A percentile compares a stretch with the other conserved stretches of the same genome.
Conservation (phyloP, 495 filamentous ascomycete genomes). For the Daldinia vernicosa region DNA sequence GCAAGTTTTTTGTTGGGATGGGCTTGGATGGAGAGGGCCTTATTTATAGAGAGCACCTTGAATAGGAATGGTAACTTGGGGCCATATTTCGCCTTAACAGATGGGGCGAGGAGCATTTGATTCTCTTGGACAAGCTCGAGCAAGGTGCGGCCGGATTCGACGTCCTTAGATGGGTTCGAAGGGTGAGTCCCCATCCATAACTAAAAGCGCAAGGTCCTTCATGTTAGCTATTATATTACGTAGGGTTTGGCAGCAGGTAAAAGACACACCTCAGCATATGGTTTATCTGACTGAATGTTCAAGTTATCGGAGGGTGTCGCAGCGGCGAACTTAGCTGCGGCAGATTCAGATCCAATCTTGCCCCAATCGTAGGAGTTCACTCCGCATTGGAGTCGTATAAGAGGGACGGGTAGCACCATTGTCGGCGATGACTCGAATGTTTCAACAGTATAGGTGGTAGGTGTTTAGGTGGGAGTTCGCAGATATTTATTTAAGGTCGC, state of each 20-base stretch:
- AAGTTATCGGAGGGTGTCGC: conserved; percentile 77
- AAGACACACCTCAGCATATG: conserved; percentile 81
- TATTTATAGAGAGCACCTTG: conserved; percentile 94
- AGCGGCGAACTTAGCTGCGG: conserved; percentile 79
- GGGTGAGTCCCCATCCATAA: conserved; percentile 99
- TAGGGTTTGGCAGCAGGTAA: background rate
- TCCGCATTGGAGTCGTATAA: conserved; percentile 92
- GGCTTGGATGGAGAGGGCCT: conserved; percentile 95
- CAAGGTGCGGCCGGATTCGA: conserved; percentile 82
- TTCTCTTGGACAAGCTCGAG: conserved; percentile 93
- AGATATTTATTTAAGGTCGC: background rate
- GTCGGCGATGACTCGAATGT: conserved; percentile 25
- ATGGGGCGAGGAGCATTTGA: conserved; percentile 75
- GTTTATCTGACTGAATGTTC: conserved; percentile 78
- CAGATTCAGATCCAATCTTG: conserved; percentile 84
- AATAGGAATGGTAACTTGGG: conserved; percentile 92
- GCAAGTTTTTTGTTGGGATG: conserved; percentile 98
- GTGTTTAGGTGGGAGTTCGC: background rate
- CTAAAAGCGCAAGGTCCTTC: conserved; percentile 54
- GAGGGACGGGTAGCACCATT: conserved; percentile 77
- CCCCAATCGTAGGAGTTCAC: conserved; percentile 99
- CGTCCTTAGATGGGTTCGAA: conserved; percentile 89
- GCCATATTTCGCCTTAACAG: conserved; percentile 76
- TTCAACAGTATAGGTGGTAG: too few relatives aligned
- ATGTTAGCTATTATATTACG: conserved; percentile 19